Evolutionary conservation across 1,139 yeast genomes (phyloP), one percentile per base, ranked within the genome.

Genomic region (Saccharomycopsis hybrid): DNA sequence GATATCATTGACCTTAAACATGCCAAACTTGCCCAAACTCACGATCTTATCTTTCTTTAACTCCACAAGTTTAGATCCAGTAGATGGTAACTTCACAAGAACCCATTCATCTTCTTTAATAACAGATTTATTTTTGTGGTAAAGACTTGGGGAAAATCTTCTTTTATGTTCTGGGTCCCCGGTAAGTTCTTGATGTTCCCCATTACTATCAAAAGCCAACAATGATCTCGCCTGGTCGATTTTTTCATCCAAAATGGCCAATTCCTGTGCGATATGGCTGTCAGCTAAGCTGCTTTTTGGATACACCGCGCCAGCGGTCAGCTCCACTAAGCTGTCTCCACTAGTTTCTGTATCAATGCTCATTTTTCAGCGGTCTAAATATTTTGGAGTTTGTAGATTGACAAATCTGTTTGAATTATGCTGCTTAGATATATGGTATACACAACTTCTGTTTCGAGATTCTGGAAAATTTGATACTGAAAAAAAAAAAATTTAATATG

Each of bases 11-110:
- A 85, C 88, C 42, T 75, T 70, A 65, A 94, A 92, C 1, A 82
- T 71, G 5, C 98, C 99, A 66, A 92, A 94, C 65, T 92, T 92
- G 1, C 98, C 98, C 57, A 94, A 70, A 51, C 80, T 78, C 13
- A 92, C 73, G 5, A 76, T 64, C 0, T 82, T 79, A 36, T 77
- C 80, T 2, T 77, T 73, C 47, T 72, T 74, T 52, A 89, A 68
- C 58, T 82, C 80, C 25, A 85, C 80, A 37, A 89, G 73, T 61
- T 85, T 85, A 60, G 82, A 65, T 50, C 86, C 85, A 49, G 82
- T 86, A 1, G 96, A 87, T 1, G 97, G 97, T 52, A 89, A 71
- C 48, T 82, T 74, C 40, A 92, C 67, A 59, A 90, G 69, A 0
- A 82, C 87, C 73, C 78, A 76, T 55, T 79, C 78, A 55, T 74